Evolutionary conservation across 1,284 basidiomycete genomes (phyloP).

Genomic region (Papiliotrema nemorosa): DNA sequence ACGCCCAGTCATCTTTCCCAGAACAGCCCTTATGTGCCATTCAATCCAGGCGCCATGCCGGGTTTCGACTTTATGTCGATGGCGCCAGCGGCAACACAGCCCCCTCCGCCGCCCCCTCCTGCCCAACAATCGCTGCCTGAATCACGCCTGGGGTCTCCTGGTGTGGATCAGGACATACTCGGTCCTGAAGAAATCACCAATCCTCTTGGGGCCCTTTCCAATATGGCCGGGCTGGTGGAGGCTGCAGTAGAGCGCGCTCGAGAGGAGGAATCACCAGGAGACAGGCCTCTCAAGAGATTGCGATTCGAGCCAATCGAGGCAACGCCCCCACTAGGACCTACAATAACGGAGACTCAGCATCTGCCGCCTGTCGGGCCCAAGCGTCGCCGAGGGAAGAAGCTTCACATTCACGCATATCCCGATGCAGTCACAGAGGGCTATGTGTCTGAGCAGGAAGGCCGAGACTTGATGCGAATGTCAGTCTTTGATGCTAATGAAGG

Average conservation of each 20-base stretch:
- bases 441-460: constrained; percentile 72
- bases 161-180: constrained; percentile 36
- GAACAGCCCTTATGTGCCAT: constrained; percentile 5
- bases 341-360: constrained; percentile 36
- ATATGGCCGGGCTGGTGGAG: constrained; percentile 49
- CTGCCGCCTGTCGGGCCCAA: constrained; percentile 26
- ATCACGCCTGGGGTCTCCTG: constrained; percentile 38
- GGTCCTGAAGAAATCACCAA: constrained; percentile 44
- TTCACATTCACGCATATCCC: constrained; percentile 46
- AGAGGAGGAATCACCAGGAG: constrained; percentile 28
- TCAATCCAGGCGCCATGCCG: neutral
- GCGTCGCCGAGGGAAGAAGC: constrained; percentile 28
- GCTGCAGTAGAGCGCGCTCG: constrained; percentile 48
- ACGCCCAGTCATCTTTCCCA: constrained; percentile 3
- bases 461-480: constrained; percentile 76
- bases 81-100: neutral
- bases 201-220: constrained; percentile 45
- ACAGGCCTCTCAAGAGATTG: constrained; percentile 20
- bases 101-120: neutral
- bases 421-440: constrained; percentile 54
- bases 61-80: neutral
- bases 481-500: constrained; percentile 27
- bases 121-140: constrained; percentile 33
- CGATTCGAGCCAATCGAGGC: constrained; percentile 23
- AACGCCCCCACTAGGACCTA: constrained; percentile 14